Evolutionary conservation across 805 yeast species (phyloP).

Genomic region (Schwanniomyces sp.): DNA sequence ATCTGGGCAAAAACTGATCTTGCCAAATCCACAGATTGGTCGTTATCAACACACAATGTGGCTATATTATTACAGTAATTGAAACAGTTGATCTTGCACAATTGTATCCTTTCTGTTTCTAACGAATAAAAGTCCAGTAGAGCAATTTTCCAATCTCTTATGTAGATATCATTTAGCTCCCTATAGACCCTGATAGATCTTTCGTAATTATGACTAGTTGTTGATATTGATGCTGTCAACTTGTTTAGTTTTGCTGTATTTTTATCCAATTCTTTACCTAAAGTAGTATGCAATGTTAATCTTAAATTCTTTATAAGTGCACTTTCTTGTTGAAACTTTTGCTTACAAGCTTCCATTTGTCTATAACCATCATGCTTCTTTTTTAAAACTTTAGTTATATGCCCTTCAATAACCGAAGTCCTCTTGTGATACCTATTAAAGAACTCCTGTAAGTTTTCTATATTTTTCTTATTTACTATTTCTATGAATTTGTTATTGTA

Average conservation of each 20-base stretch:
- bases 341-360: conserved; percentile 39
- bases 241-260: conserved; percentile 55
- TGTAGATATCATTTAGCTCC: conserved; percentile 62
- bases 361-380: conserved; percentile 40
- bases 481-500: conserved; percentile 56
- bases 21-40: conserved; percentile 70
- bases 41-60: conserved; percentile 74
- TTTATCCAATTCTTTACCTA: conserved; percentile 72
- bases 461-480: conserved; percentile 47
- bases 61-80: conserved; percentile 74
- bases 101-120: conserved; percentile 72
- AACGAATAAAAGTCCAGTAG: conserved; percentile 63
- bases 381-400: conserved; percentile 53
- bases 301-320: conserved; percentile 55
- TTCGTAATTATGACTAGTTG: conserved; percentile 57
- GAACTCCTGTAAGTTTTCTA: conserved; percentile 54
- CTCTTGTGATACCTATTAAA: conserved; percentile 50
- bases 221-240: conserved; percentile 41
- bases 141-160: conserved; percentile 67
- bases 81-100: conserved; percentile 72
- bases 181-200: conserved; percentile 51
- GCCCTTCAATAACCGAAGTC: conserved; percentile 56
- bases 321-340: conserved; percentile 58
- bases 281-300: conserved; percentile 64
- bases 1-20: conserved; percentile 68